Conservation (phyloP, 306 rosid genomes). For the Rosa rugosa region DNA sequence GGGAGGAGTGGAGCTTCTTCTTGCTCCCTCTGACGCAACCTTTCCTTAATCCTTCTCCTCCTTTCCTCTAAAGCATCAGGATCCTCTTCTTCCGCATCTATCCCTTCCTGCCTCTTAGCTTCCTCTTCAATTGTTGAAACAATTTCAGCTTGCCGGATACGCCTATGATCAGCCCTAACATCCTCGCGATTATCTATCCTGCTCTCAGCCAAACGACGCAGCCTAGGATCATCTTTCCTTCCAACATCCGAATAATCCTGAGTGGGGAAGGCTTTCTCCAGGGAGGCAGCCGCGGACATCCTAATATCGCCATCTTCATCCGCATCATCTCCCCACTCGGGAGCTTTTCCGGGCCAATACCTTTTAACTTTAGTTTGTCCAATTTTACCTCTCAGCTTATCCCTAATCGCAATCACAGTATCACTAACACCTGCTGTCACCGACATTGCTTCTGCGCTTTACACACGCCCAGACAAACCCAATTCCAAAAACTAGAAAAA, state of each 20-base stretch:
- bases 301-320: conserved; percentile 72
- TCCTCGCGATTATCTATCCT: conserved; percentile 85
- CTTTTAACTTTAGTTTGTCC: conserved; percentile 87
- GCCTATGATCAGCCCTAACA: conserved; percentile 86
- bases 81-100: conserved; percentile 80
- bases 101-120: conserved; percentile 77
- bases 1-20: conserved; percentile 64
- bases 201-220: conserved; percentile 77
- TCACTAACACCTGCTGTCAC: conserved; percentile 99
- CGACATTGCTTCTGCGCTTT: conserved; percentile 51
- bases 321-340: conserved; percentile 89
- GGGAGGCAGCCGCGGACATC: conserved; percentile 51
- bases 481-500: conserved; percentile 4
- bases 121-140: conserved; percentile 90
- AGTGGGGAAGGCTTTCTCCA: conserved; percentile 74
- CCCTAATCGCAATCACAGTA: conserved; percentile 77
- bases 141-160: conserved; percentile 92
- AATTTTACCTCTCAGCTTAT: conserved; percentile 91
- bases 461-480: neutral
- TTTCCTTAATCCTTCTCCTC: conserved; percentile 70
- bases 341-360: conserved; percentile 97
- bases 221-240: conserved; percentile 75
- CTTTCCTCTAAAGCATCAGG: conserved; percentile 76
- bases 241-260: conserved; percentile 49
- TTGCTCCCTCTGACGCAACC: conserved; percentile 76